Evolutionary conservation across 2,329 filamentous ascomycete genomes (phyloP), one percentile per base, ranked within the genome.

Genomic region (Arthroderma sp.): DNA sequence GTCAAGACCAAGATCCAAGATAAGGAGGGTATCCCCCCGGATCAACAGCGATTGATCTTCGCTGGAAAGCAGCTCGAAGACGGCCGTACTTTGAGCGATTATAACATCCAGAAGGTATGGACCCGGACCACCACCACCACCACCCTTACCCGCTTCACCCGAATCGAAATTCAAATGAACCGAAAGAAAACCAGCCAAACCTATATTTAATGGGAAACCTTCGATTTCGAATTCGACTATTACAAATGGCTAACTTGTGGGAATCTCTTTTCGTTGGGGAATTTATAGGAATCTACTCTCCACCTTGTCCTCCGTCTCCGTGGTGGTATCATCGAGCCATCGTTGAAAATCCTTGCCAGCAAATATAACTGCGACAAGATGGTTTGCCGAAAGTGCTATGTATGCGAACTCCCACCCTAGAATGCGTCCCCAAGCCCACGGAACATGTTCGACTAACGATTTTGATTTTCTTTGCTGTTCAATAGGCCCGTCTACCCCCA

Each of bases 281-380:
- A 47, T 36, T 36, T 55, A 61, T 59, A 91, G 64, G 77, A 80
- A 67, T 75, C 71, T 44, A 80, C 76, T 1, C 67, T 80, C 48
- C 77, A 80, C 63, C 69, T 80, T 66, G 77, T 80, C 57, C 69
- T 77, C 50, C 69, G 74, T 64, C 70, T 77, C 38, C 74, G 74
- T 62, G 74, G 67, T 68, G 74, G 62, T 47, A 64, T 66, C 70
- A 52, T 52, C 80, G 72, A 75, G 50, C 75, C 73, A 44, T 73
- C 73, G 51, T 68, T 74, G 38, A 75, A 74, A 65, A 74, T 68
- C 5, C 66, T 78, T 30, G 78, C 74, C 11, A 88, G 88, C 51
- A 95, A 95, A 74, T 96, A 93, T 81, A 96, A 98, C 83, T 96
- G 89, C 84, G 91, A 96, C 60, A 95, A 95, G 83, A 89, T 89